Percentiles rank a stretch among this genome's conserved stretches.
Evolutionary conservation across 2,329 filamentous ascomycete species (phyloP).

Genomic region (Amauroascus niger): DNA sequence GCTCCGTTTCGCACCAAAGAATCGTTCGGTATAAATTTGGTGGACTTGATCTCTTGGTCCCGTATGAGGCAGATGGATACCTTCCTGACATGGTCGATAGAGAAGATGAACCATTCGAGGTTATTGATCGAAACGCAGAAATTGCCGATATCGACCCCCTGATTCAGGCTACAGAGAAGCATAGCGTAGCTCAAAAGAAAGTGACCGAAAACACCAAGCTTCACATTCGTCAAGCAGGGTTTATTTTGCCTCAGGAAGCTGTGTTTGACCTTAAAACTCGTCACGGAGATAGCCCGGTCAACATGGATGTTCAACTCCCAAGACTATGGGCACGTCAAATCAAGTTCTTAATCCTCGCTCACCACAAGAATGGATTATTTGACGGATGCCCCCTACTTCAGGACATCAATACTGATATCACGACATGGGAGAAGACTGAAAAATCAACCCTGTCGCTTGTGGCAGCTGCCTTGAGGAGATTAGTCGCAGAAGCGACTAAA

Average conservation of each 20-base stretch:
- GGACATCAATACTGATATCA: conserved; percentile 31
- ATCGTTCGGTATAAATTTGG: conserved; percentile 51
- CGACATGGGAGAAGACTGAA: conserved; percentile 38
- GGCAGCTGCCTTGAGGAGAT: conserved; percentile 2
- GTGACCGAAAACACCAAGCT: background rate
- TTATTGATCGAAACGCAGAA: background rate
- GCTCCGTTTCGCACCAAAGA: conserved; percentile 54
- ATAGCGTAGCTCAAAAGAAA: background rate
- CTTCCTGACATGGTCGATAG: conserved; percentile 28
- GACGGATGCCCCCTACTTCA: conserved; percentile 31
- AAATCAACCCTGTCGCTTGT: conserved; percentile 15
- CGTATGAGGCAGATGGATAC: conserved; percentile 54
- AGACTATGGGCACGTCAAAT: conserved; percentile 45
- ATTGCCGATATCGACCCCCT: background rate
- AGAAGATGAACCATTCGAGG: background rate
- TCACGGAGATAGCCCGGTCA: conserved; percentile 27
- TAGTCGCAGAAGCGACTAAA: conserved; percentile 2
- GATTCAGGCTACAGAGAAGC: background rate
- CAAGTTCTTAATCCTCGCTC: conserved; percentile 44
- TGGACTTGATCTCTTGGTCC: conserved; percentile 43
- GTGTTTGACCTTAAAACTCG: conserved; percentile 48
- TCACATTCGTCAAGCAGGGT: conserved; percentile 8
- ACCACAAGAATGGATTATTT: conserved; percentile 40
- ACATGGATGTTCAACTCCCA: conserved; percentile 35
- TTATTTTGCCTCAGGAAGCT: conserved; percentile 33